Conservation (phyloP, 768 basidiomycete species). For the Inosperma sp. region DNA sequence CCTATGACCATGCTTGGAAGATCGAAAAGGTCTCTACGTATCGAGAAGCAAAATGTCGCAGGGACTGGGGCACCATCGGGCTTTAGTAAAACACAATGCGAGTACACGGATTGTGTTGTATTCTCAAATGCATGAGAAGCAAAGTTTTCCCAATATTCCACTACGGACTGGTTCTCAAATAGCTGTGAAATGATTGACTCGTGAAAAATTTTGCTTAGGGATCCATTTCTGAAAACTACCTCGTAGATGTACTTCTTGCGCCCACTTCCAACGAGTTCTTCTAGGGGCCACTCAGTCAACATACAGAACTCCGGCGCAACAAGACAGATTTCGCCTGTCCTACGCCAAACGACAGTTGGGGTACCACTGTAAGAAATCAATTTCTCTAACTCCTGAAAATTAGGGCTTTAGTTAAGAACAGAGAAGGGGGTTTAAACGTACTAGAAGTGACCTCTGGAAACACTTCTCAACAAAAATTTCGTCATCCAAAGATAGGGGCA, state of each 20-base stretch:
- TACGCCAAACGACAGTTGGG: slow-evolving; percentile 95
- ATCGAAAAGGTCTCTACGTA: slow-evolving; percentile 89
- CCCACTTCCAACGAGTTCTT: slow-evolving; percentile 58
- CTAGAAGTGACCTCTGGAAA: slow-evolving; percentile 89
- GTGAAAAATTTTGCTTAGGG: slow-evolving; percentile 3
- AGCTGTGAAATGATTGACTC: slow-evolving; percentile 43
- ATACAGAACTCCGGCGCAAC: slow-evolving; percentile 96
- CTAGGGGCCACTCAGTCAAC: slow-evolving; percentile 85
- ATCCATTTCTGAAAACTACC: slow-evolving; percentile 29
- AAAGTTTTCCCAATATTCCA: slow-evolving; percentile 97
- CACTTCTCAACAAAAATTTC: slow-evolving; percentile 95
- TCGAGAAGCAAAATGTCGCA: slow-evolving; percentile 93
- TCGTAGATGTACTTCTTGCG: slow-evolving; percentile 64
- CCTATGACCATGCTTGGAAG: slow-evolving; percentile 86
- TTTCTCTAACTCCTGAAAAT: slow-evolving; percentile 84
- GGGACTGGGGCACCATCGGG: slow-evolving; percentile 80
- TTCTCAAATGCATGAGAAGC: slow-evolving; percentile 97
- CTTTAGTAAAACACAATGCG: slow-evolving; percentile 85
- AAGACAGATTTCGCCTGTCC: slow-evolving; percentile 96
- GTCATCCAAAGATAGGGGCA: slow-evolving; percentile 94
- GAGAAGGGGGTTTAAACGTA: slow-evolving; percentile 27
- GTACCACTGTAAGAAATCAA: slow-evolving; percentile 96
- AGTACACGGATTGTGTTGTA: slow-evolving; percentile 92
- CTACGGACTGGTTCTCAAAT: slow-evolving; percentile 92
- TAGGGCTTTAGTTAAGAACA: slow-evolving; percentile 13